Base-by-base conservation (phyloP, 768 basidiomycete genomes). In the Russula lepida region DNA sequence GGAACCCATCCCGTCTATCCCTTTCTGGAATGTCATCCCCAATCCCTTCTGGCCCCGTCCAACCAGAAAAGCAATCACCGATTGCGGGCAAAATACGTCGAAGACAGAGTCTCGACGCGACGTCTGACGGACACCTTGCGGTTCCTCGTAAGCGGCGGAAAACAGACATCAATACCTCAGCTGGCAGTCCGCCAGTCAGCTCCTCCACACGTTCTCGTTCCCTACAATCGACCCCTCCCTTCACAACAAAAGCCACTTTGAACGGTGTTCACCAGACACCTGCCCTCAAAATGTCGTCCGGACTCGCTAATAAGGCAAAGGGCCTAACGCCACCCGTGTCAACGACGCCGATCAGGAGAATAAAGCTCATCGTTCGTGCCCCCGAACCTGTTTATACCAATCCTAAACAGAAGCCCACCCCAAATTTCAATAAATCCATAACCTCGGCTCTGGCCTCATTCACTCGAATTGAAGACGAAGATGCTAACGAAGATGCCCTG, bases 331-430 rank as follows among this genome's bases (percentile, higher is more conserved):
- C 67, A 30, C 62, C 60, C 51, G 30, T 68, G 35, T 56, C 68
- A 17, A 69, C 67, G 19, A 71, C 71, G n/a, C 73, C 74, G 32
- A 78, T 89, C 59, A 84, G 80, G 69, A 83, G 89, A 55, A 77
- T 90, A 51, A 82, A 79, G 66, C 76, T 88, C 59, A 79, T 89
- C 50, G 85, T 92, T 15, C 80, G 85, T 41, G 75, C 75, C 13
- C 89, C 88, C 7, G 78, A 80, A 1, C 83, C 82, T 3, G 69
- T 74, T 2, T 74, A 84, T 46, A 82, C 90, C 13, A 81, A 86
- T 70, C 92, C 88, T 0, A 70, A 69, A 13, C 93, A 97, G 68
- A 76, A 76, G 12, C 86, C 89, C 1, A 76, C 80, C 0, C 74
- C 84, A 0, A 74, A 74, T 50, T 79, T 80, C 66, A 77, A 77